Conservation (phyloP, 2,329 filamentous ascomycete species). For the Capronia epimyces region DNA sequence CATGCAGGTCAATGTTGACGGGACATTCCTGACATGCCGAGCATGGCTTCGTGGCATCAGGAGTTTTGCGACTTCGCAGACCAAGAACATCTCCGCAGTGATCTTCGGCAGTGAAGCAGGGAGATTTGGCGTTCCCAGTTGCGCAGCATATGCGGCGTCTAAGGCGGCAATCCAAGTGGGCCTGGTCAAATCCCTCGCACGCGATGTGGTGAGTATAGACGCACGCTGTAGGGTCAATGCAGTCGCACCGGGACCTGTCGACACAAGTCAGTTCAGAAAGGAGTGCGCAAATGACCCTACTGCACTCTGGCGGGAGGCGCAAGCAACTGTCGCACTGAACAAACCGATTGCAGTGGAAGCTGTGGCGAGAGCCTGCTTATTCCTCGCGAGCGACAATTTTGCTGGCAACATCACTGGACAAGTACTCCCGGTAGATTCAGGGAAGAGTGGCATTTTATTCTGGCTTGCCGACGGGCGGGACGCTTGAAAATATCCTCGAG, state of each 20-base stretch:
- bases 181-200: conserved; percentile 39
- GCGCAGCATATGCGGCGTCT: conserved; percentile 42
- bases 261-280: conserved; percentile 40
- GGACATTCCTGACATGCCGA: conserved; percentile 42
- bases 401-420: conserved; percentile 44
- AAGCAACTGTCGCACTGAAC: conserved; percentile 42
- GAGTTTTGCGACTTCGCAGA: conserved; percentile 15
- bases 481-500: too few relatives aligned
- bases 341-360: conserved; percentile 37
- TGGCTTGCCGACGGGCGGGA: conserved; percentile 27
- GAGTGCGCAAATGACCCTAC: conserved; percentile 39
- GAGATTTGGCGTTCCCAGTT: conserved; percentile 40
- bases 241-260: conserved; percentile 44
- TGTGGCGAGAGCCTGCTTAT: conserved; percentile 43
- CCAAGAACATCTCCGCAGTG: conserved; percentile 39
- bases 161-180: conserved; percentile 46
- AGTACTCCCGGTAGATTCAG: conserved; percentile 43
- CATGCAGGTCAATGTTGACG: conserved; percentile 42
- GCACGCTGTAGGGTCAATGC: conserved; percentile 42
- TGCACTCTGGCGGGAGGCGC: conserved; percentile 40
- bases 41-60: conserved; percentile 40
- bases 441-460: conserved; percentile 43
- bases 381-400: conserved; percentile 45
- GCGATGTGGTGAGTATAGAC: conserved; percentile 39
- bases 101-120: conserved; percentile 46